Base-by-base conservation (phyloP, 768 basidiomycete species). In the Collybia sp. region DNA sequence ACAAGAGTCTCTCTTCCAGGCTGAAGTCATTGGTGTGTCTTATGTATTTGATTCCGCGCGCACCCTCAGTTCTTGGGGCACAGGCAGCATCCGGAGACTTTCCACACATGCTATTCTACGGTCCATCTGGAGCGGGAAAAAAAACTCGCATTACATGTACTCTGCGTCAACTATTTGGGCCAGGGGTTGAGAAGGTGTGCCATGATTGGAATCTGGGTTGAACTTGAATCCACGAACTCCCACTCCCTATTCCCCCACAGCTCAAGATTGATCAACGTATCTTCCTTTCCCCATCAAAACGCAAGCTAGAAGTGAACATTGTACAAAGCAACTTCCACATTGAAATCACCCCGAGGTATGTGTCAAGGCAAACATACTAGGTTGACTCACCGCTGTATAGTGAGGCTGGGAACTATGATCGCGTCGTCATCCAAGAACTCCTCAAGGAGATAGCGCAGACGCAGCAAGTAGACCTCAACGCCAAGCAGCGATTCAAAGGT, bases 361-460 rank as follows among this genome's bases (percentile, higher is more conserved):
- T 56, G 19, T 8, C 10, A 2, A 12, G 43, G 20, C 30, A 20
- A 33, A 18, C 8, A 42, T 10, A 31, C 20, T 43, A 37, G 31
- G 34, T 41, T 44, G 15, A 42, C 18, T 31, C 10, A 13, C n/a
- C 35, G 19, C 31, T 40, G 15, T 47, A 9, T 61, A 98, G 95
- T 53, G 95, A 99, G 68, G 93, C 93, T 0, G 95, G 95, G 11
- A 95, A 85, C 58, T 96, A 88, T 57, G 95, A 99, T 62, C 75
- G 95, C 51, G 78, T 93, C 1, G 93, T 99, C 41, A 92, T 99
- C 43, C 95, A 98, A 59, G 95, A 99, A 58, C 77, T 99, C 38
- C 66, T 99, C 47, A 99, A 98, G 64, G 95, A 98, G 67, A 97
- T 99, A 56, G 95, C 95, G 1, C 94, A 97, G 65, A 99, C 94